A percentile compares a stretch with the other conserved stretches of the same genome.
Evolutionary conservation across 768 basidiomycete genomes (phyloP).

Genomic region (Podaxis carcinomalis): DNA sequence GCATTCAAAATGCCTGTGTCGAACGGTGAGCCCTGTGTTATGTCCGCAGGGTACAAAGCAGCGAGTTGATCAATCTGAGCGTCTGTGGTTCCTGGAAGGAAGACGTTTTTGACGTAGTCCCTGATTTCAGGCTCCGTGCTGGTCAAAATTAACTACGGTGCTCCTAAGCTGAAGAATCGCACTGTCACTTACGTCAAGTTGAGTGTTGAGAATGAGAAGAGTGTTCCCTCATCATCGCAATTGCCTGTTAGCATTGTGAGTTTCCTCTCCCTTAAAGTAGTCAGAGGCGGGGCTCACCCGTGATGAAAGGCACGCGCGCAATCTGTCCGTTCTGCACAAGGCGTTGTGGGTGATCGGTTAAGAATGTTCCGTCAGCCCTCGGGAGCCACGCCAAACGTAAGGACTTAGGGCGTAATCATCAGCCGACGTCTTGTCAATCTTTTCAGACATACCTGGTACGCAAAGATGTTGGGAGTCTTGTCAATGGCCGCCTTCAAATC

Average conservation of each 20-base stretch:
- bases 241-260: conserved; percentile 29
- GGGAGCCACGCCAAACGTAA: conserved; percentile 45
- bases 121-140: conserved; percentile 22
- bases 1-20: conserved; percentile 41
- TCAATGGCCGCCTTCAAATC: conserved; percentile 36
- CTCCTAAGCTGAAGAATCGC: neutral
- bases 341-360: conserved; percentile 39
- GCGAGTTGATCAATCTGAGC: conserved; percentile 25
- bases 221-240: conserved; percentile 59
- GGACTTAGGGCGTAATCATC: conserved; percentile 37
- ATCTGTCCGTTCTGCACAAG: conserved; percentile 39
- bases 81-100: conserved; percentile 27
- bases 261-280: neutral
- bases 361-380: conserved; percentile 43
- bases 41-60: conserved; percentile 33
- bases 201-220: conserved; percentile 44
- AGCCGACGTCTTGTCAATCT: neutral
- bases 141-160: neutral
- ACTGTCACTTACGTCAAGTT: conserved; percentile 40
- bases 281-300: conserved; percentile 22
- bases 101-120: conserved; percentile 21
- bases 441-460: conserved; percentile 29
- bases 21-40: conserved; percentile 48
- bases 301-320: conserved; percentile 46
- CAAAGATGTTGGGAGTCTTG: conserved; percentile 31